A percentile compares a stretch with the other conserved stretches of the same genome.
These are phyloP conservation scores for Boletus patriciae DNA, from an alignment of 768 basidiomycete species.

Conservation along the genomic window DNA sequence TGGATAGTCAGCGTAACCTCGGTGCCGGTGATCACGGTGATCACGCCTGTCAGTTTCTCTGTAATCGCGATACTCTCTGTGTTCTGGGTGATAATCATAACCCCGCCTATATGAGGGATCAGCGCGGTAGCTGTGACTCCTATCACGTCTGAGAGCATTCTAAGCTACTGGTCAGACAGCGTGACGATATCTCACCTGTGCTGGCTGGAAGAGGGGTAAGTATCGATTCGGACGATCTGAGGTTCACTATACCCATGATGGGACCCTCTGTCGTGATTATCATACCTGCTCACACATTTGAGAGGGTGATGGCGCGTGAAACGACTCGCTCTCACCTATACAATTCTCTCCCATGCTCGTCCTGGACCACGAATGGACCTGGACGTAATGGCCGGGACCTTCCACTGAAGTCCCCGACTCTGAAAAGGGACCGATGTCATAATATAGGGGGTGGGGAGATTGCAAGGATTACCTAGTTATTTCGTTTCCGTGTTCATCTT, in stretches of 20 bases:
- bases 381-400: conserved; percentile 28
- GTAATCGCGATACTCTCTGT: conserved; percentile 23
- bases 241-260: conserved; percentile 28
- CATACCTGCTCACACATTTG: conserved; percentile 24
- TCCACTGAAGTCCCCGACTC: conserved; percentile 53
- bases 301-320: neutral
- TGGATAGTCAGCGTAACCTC: conserved; percentile 18
- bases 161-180: conserved; percentile 5
- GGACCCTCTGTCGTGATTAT: conserved; percentile 23
- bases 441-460: neutral
- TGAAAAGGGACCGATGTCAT: conserved; percentile 21
- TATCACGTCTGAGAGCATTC: conserved; percentile 21
- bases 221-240: conserved; percentile 26
- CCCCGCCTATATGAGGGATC: conserved; percentile 26
- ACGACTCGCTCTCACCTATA: conserved; percentile 44
- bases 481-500: conserved; percentile 63
- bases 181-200: conserved; percentile 18
- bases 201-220: conserved; percentile 18
- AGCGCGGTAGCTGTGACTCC: conserved; percentile 22
- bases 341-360: conserved; percentile 56
- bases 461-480: conserved; percentile 51
- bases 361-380: conserved; percentile 56
- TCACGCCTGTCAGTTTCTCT: conserved; percentile 21
- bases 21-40: conserved; percentile 22
- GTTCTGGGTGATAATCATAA: conserved; percentile 22